phyloP scores from a whole-genome alignment of 116 monocot genomes.

The Papilionanthe hybrid region DNA sequence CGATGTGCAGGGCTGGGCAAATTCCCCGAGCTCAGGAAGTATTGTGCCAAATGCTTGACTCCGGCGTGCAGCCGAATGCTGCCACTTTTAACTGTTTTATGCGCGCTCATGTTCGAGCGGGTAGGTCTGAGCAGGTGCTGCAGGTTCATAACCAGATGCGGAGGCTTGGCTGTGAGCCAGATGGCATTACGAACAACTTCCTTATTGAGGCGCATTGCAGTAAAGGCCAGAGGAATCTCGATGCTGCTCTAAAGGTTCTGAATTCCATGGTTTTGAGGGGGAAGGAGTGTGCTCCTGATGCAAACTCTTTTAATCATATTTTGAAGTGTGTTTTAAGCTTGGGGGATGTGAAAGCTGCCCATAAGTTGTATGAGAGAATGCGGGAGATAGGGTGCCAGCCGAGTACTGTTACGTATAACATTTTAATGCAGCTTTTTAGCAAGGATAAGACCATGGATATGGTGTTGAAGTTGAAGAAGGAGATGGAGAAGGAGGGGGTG shows the following conservation, averaged over 20 bases:
- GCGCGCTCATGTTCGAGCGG: slow-evolving; percentile 64
- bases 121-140: slow-evolving; percentile 63
- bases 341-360: slow-evolving; percentile 64
- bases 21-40: slow-evolving; percentile 76
- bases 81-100: slow-evolving; percentile 83
- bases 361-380: slow-evolving; percentile 64
- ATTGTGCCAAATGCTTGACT: slow-evolving; percentile 80
- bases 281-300: slow-evolving; percentile 49
- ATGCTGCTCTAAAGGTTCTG: slow-evolving; percentile 80
- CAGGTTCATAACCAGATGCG: slow-evolving; percentile 93
- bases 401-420: slow-evolving; percentile 71
- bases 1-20: slow-evolving; percentile 66
- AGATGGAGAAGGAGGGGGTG: slow-evolving; percentile 78
- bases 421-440: slow-evolving; percentile 65
- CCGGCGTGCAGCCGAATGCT: slow-evolving; percentile 58
- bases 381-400: slow-evolving; percentile 57
- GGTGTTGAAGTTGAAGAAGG: slow-evolving; percentile 77
- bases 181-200: slow-evolving; percentile 83
- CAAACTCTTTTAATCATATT: slow-evolving; percentile 78
- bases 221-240: slow-evolving; percentile 54
- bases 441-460: slow-evolving; percentile 73
- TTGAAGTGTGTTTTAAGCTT: slow-evolving; percentile 42
- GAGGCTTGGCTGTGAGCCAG: slow-evolving; percentile 59
- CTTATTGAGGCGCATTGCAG: slow-evolving; percentile 70
- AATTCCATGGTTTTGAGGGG: slow-evolving; percentile 55